Evolutionary conservation across 2,329 filamentous ascomycete species (phyloP).

Genomic region (Pseudocercospora cruenta): DNA sequence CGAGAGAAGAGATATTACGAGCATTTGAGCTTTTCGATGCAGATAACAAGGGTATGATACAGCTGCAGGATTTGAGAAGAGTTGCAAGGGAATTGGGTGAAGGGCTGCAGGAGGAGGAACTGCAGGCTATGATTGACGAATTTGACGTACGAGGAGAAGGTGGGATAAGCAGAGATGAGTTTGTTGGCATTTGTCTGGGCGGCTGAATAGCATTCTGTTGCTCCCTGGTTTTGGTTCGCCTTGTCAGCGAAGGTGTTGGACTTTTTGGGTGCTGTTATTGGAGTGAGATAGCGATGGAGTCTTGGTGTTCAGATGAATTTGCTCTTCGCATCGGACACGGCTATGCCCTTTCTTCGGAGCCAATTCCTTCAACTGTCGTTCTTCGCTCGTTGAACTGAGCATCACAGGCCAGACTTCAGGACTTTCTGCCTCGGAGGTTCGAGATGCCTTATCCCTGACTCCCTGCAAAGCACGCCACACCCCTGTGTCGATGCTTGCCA

Average conservation of each 20-base stretch:
- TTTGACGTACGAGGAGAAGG: conserved; percentile 95
- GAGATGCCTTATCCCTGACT: background rate
- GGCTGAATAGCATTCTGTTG: conserved; percentile 17
- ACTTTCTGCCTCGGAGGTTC: background rate
- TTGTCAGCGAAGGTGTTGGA: conserved; percentile 14
- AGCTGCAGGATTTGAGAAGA: conserved; percentile 80
- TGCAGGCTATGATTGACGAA: conserved; percentile 96
- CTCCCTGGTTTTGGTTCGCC: background rate
- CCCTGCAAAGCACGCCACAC: background rate
- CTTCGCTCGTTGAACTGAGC: background rate
- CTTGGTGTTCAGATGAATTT: background rate
- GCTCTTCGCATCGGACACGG: background rate
- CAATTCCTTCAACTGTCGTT: background rate
- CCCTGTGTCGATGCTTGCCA: background rate
- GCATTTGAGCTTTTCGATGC: conserved; percentile 94
- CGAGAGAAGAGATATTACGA: conserved; percentile 84
- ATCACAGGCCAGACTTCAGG: background rate
- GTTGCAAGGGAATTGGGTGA: conserved; percentile 92
- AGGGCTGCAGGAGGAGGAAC: conserved; percentile 87
- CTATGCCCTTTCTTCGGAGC: background rate
- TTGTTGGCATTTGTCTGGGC: conserved; percentile 67
- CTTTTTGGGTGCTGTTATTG: background rate
- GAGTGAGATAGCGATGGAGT: conserved; percentile 9
- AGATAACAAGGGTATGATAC: conserved; percentile 88
- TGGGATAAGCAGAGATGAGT: conserved; percentile 67